Evolutionary conservation across 2,329 filamentous ascomycete species (phyloP).

Genomic region (Aspergillus glaucus): DNA sequence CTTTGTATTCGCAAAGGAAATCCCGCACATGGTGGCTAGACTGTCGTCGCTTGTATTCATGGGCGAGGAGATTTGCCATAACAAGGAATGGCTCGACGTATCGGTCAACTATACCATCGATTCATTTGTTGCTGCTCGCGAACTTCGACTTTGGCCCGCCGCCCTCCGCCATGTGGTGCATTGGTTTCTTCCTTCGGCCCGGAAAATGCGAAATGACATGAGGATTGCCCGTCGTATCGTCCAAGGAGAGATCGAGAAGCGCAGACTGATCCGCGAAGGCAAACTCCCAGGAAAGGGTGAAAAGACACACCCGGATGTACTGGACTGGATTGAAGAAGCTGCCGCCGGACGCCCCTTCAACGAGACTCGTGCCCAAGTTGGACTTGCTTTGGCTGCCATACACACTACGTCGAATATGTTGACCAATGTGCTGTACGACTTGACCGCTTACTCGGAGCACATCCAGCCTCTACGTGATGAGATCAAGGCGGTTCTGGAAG

Average conservation of each 20-base stretch:
- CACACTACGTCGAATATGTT: slow-evolving; percentile 29
- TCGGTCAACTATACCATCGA: slow-evolving; percentile 16
- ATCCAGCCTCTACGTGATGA: slow-evolving; percentile 49
- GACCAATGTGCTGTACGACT: slow-evolving; percentile 49
- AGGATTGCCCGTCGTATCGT: slow-evolving; percentile 31
- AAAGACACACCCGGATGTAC: slow-evolving; percentile 14
- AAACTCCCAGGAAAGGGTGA: slow-evolving; percentile 12
- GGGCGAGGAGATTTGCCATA: slow-evolving; percentile 45
- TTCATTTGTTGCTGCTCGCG: slow-evolving; percentile 21
- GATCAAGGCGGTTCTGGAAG: slow-evolving; percentile 37
- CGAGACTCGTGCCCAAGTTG: slow-evolving; percentile 16
- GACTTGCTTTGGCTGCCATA: slow-evolving; percentile 26
- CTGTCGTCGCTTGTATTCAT: slow-evolving; percentile 51
- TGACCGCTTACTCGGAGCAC: slow-evolving; percentile 48
- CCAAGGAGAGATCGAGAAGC: slow-evolving; percentile 19
- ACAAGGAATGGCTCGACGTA: slow-evolving; percentile 48
- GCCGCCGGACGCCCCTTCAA: slow-evolving; percentile 11
- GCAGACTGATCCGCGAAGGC: slow-evolving; percentile 15
- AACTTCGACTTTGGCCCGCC: slow-evolving; percentile 39
- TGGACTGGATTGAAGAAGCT: slow-evolving; percentile 24
- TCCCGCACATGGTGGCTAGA: slow-evolving; percentile 48
- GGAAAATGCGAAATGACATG: slow-evolving; percentile 33
- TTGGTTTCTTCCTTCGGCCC: slow-evolving; percentile 40
- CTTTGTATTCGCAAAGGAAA: slow-evolving; percentile 48
- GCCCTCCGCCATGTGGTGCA: slow-evolving; percentile 40